Base-by-base conservation (phyloP, 371 early-diverging fungal genomes). In the Mortierella sp. region DNA sequence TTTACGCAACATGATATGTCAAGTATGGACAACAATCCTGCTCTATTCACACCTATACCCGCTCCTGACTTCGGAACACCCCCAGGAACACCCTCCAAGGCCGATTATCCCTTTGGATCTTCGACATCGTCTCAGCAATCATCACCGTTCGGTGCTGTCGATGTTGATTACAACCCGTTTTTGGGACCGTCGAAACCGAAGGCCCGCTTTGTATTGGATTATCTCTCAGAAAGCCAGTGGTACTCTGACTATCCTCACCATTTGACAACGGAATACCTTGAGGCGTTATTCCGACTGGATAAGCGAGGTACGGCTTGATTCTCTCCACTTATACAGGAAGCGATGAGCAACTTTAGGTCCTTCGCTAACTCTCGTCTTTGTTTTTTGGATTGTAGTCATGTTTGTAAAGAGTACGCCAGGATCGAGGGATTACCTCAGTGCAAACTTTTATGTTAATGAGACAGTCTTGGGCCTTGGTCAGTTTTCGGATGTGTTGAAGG, bases 401-500 rank as follows among this genome's bases (percentile, higher is more conserved):
- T 76, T 76, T 32, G 57, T 54, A 21, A 48, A 62, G 46, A 37
- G 56, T 37, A 69, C 60, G 58, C 39, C 70, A 12, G 64, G 76
- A 50, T 63, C 51, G 19, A 30, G 70, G 43, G 30, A 55, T 6
- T 69, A 69, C 32, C 24, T 76, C 28, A 52, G 21, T 12, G 50
- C 69, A 26, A 59, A 69, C 44, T 76, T 69, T 53, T 69, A 56
- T 42, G 56, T 69, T 27, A 76, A 32, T 32, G 64, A 64, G 31
- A 58, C 50, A 11, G 28, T 46, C 14, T 55, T 95, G 7, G 97
- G 95, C 21, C 79, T 82, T 2, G 97, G 97, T 8, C 84, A 90
- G 57, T 96, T 93, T 65, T 87, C 96, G 2, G 87, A 90, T 6
- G 97, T 93, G 1, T 86, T 80, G 73, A 88, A 90, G 56, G 93